Base-by-base conservation (phyloP, 257 asterid genomes). In the Eustoma russellianum region DNA sequence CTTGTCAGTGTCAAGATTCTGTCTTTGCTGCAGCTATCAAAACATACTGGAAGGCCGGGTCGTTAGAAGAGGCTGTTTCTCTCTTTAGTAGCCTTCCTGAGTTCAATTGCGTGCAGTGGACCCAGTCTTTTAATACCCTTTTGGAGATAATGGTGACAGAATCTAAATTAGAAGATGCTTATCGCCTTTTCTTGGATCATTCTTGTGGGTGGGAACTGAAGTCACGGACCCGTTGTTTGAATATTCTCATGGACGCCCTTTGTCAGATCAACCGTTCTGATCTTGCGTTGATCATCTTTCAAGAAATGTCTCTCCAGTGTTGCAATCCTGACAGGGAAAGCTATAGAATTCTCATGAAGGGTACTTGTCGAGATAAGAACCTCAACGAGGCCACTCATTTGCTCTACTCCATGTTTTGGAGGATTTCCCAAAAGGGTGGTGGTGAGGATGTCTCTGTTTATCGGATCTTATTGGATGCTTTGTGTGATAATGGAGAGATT, bases 191-290 rank as follows among this genome's bases (percentile, higher is more conserved):
- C 59, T 53, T 87, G 52, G 87, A 84, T n/a, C n/a, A 87, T 56
- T 75, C 77, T 59, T 70, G 66, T 5, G 63, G 95, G n/a, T 84
- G 96, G 95, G 96, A 82, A 57, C 83, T 91, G 51, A 91, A 78
- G 71, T 80, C 83, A n/a, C 73, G 88, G 54, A 74, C 67, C 16
- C 74, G 38, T 52, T 71, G 90, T 59, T 71, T 90, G 76, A 90
- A 87, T 57, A 50, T 83, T 61, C 73, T 90, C 14, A 79, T 90
- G 73, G 62, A 38, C 48, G 75, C 86, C 48, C 92, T 90, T 18
- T 90, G 98, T 59, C 66, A 43, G 66, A 57, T 77, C 16, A 57
- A 73, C 40, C 83, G 83, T 5, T 79, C 96, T 7, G 98, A 91
- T 58, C 94, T 87, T 17, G 96, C 98, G 1, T 62, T 77, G 66